Percentiles rank a stretch among this genome's conserved stretches.
Conservation (phyloP, 805 yeast genomes). For the Saccharomycopsis javanensis region DNA sequence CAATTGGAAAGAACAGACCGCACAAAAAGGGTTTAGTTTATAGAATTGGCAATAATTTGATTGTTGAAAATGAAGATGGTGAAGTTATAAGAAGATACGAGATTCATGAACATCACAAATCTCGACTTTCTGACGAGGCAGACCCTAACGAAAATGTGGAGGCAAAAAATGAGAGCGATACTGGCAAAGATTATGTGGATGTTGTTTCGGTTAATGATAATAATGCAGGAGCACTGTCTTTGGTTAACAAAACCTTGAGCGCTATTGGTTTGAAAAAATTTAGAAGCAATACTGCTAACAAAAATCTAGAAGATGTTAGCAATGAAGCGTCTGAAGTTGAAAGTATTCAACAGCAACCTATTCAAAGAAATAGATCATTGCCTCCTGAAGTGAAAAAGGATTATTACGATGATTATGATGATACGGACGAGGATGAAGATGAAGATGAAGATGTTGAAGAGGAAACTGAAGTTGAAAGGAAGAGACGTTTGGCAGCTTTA, state of each 20-base stretch:
- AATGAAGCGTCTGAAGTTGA: background rate
- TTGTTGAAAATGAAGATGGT: conserved; percentile 87
- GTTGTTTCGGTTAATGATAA: background rate
- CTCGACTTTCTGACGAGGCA: background rate
- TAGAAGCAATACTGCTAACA: background rate
- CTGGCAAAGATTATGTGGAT: background rate
- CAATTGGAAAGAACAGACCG: background rate
- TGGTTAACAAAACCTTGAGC: conserved; percentile 16
- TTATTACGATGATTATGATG: conserved; percentile 9
- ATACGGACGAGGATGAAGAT: conserved; percentile 1
- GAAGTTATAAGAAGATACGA: conserved; percentile 78
- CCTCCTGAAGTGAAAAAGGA: conserved; percentile 3
- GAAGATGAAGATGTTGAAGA: conserved; percentile 14
- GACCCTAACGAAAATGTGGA: background rate
- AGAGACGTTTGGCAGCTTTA: conserved; percentile 18
- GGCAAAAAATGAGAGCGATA: background rate
- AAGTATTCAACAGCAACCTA: background rate
- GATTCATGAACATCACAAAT: conserved; percentile 46
- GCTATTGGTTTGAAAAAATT: conserved; percentile 17
- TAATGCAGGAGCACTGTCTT: conserved; percentile 5
- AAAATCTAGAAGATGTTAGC: background rate
- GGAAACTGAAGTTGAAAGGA: conserved; percentile 18
- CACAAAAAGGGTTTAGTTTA: conserved; percentile 48
- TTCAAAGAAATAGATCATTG: background rate
- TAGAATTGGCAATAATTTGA: conserved; percentile 64